phyloP scores from a whole-genome alignment of 306 rosid species.

The Canavalia ensiformis region DNA sequence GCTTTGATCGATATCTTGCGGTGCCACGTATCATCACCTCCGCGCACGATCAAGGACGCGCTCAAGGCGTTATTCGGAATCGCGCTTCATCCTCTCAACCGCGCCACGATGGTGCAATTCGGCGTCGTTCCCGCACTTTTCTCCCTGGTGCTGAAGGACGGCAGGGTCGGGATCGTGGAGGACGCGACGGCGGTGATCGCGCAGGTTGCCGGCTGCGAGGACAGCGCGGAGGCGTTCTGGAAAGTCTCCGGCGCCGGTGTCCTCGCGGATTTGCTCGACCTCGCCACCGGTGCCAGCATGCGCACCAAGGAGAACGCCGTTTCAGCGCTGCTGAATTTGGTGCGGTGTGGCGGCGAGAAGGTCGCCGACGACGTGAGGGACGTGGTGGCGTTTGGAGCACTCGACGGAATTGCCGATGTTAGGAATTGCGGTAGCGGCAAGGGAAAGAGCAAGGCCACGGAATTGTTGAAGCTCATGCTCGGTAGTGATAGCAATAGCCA shows the following conservation, averaged over 20 bases:
- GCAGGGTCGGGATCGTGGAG: constrained; percentile 78
- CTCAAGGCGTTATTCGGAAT: constrained; percentile 85
- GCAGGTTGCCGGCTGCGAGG: constrained; percentile 93
- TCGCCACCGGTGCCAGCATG: constrained; percentile 65
- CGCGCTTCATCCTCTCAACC: constrained; percentile 73
- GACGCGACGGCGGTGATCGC: constrained; percentile 94
- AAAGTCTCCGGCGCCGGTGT: constrained; percentile 65
- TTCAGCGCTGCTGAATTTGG: constrained; percentile 76
- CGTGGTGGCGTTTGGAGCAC: constrained; percentile 52
- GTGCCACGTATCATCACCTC: constrained; percentile 55
- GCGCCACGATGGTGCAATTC: constrained; percentile 64
- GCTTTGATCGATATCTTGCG: constrained; percentile 73
- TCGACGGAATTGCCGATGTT: constrained; percentile 72
- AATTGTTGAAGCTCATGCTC: constrained; percentile 60
- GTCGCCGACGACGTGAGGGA: constrained; percentile 65
- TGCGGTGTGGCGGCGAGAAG: constrained; percentile 64
- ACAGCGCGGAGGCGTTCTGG: constrained; percentile 73
- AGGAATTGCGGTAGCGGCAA: constrained; percentile 62
- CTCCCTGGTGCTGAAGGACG: constrained; percentile 59
- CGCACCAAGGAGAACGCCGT: constrained; percentile 86
- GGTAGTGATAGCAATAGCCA: constrained; percentile 16
- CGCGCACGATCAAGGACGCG: constrained; percentile 82
- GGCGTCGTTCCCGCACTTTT: constrained; percentile 76
- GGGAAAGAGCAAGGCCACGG: constrained; percentile 71
- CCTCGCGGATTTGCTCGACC: constrained; percentile 72